phyloP scores from a whole-genome alignment of 2,329 filamentous ascomycete genomes.

The Diaporthe australafricana region DNA sequence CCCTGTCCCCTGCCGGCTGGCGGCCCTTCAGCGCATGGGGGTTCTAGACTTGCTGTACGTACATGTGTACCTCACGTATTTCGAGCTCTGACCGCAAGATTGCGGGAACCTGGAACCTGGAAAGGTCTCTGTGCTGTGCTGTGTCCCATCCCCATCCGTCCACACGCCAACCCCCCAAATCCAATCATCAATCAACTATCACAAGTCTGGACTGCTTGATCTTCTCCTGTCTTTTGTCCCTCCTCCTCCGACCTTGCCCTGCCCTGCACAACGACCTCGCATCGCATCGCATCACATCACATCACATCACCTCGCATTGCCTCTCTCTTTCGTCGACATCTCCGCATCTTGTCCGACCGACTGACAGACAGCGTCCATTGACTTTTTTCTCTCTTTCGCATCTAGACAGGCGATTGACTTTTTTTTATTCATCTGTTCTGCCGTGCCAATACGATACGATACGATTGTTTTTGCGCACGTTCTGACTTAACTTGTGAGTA shows the following conservation, averaged over 20 bases:
- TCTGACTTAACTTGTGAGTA: constrained; percentile 4
- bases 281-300: neutral
- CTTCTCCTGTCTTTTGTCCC: constrained; percentile 25
- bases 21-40: neutral
- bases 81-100: constrained; percentile 27
- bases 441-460: neutral
- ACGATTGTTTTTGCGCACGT: neutral
- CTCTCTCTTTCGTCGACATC: neutral
- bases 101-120: constrained; percentile 15
- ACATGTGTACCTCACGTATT: neutral
- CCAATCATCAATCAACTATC: constrained; percentile 7
- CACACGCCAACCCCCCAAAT: neutral
- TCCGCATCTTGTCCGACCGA: neutral
- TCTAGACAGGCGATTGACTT: constrained; percentile 21
- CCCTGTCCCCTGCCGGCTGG: constrained; percentile 12
- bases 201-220: constrained; percentile 16
- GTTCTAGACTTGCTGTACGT: neutral
- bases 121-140: neutral
- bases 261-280: no score
- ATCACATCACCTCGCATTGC: constrained; percentile 28
- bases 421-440: neutral
- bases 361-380: constrained; percentile 4
- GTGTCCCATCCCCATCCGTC: neutral
- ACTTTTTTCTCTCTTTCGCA: constrained; percentile 15
- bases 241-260: neutral